A percentile compares a stretch with the other conserved stretches of the same genome.
Evolutionary conservation across 2,329 filamentous ascomycete species (phyloP).

Genomic region (Huntiella moniliformis): DNA sequence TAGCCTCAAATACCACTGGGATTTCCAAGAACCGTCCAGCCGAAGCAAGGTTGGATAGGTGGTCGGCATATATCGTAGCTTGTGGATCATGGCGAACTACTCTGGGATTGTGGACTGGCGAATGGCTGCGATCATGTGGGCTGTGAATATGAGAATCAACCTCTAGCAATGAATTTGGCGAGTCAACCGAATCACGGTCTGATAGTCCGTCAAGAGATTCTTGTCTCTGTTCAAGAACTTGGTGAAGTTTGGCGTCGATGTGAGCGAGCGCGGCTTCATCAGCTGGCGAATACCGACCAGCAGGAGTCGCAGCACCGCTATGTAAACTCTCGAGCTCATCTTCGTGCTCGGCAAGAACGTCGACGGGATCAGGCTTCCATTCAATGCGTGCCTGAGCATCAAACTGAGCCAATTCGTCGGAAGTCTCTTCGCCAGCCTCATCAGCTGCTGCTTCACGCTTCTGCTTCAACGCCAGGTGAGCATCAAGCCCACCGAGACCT

Average conservation of each 20-base stretch:
- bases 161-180: constrained; percentile 18
- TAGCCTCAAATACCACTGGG: constrained; percentile 73
- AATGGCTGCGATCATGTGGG: constrained; percentile 24
- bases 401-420: constrained; percentile 80
- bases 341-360: constrained; percentile 17
- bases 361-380: constrained; percentile 51
- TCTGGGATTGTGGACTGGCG: constrained; percentile 33
- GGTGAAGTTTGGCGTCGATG: constrained; percentile 67
- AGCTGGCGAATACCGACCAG: constrained; percentile 21
- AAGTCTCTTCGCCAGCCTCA: constrained; percentile 29
- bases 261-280: constrained; percentile 49
- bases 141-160: constrained; percentile 24
- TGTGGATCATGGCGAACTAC: constrained; percentile 45
- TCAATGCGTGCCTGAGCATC: constrained; percentile 77
- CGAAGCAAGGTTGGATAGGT: constrained; percentile 56
- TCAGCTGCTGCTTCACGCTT: constrained; percentile 41
- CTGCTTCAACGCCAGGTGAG: constrained; percentile 79
- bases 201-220: constrained; percentile 25
- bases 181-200: constrained; percentile 19
- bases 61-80: constrained; percentile 54
- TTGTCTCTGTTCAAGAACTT: constrained; percentile 46
- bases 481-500: constrained; percentile 52
- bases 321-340: constrained; percentile 10
- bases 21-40: constrained; percentile 68
- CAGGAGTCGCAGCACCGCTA: constrained; percentile 15